Conservation (phyloP, 805 yeast genomes). For the Millerozyma miso region DNA sequence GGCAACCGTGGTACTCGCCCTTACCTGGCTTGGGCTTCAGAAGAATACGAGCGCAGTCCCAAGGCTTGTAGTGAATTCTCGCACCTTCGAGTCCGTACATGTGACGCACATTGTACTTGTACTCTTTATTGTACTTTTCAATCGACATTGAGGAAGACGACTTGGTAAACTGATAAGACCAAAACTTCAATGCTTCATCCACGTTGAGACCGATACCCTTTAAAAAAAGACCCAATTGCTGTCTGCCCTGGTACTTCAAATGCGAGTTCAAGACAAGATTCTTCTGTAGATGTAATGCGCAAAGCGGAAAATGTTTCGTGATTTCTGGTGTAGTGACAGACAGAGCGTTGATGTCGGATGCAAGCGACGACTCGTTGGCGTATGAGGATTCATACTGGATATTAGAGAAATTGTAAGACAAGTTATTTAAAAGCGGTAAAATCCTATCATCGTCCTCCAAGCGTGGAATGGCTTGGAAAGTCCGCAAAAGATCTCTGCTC, state of each 20-base stretch:
- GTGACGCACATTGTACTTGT: constrained; percentile 83
- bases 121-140: constrained; percentile 83
- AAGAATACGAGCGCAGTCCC: constrained; percentile 77
- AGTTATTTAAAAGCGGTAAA: constrained; percentile 74
- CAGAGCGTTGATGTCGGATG: constrained; percentile 53
- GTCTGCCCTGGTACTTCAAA: constrained; percentile 78
- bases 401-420: constrained; percentile 51
- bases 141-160: constrained; percentile 47
- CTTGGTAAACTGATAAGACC: constrained; percentile 69
- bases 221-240: constrained; percentile 77
- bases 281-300: constrained; percentile 64
- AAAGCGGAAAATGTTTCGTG: constrained; percentile 72
- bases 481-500: constrained; percentile 48
- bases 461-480: constrained; percentile 76
- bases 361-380: constrained; percentile 24
- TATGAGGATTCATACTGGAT: constrained; percentile 54
- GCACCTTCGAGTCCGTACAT: constrained; percentile 90
- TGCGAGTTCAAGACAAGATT: constrained; percentile 63
- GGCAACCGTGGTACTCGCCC: constrained; percentile 87
- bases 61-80: constrained; percentile 77
- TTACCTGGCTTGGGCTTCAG: constrained; percentile 65
- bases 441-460: constrained; percentile 90
- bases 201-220: constrained; percentile 85
- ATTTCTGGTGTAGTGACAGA: constrained; percentile 53
- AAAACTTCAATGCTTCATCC: constrained; percentile 84